Conservation (phyloP, 306 rosid genomes). For the Vigna nakashimae region DNA sequence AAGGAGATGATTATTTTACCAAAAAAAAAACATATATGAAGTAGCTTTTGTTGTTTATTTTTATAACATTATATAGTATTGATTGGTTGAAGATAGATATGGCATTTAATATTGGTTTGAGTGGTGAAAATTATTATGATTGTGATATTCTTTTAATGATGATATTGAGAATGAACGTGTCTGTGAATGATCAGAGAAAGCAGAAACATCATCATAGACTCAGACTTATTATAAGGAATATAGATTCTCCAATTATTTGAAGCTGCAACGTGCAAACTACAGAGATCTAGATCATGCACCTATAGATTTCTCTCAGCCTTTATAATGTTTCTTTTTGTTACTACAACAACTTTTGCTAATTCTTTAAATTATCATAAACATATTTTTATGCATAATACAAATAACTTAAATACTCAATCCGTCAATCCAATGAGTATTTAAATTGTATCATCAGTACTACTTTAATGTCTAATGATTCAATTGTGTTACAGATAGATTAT, state of each 20-base stretch:
- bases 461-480: no score
- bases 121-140: conserved; percentile 9
- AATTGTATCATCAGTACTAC: no score
- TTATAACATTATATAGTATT: background rate
- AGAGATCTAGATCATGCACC: background rate
- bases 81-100: background rate
- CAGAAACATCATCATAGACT: background rate
- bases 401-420: no score
- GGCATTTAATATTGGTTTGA: background rate
- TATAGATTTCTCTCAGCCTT: background rate
- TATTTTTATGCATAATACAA: no score
- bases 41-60: background rate
- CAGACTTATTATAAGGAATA: conserved; percentile 1
- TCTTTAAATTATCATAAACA: background rate
- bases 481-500: no score
- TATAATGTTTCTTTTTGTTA: background rate
- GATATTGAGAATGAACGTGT: conserved; percentile 2
- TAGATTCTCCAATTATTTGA: conserved; percentile 30
- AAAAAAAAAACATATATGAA: no score
- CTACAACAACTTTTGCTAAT: background rate
- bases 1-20: background rate
- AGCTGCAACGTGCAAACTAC: conserved; percentile 24
- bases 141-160: conserved; percentile 30
- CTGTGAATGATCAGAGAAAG: background rate
- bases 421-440: no score